Evolutionary conservation across 306 rosid genomes (phyloP), one percentile per base, ranked within the genome.

Genomic region (Hippophae tibetana): DNA sequence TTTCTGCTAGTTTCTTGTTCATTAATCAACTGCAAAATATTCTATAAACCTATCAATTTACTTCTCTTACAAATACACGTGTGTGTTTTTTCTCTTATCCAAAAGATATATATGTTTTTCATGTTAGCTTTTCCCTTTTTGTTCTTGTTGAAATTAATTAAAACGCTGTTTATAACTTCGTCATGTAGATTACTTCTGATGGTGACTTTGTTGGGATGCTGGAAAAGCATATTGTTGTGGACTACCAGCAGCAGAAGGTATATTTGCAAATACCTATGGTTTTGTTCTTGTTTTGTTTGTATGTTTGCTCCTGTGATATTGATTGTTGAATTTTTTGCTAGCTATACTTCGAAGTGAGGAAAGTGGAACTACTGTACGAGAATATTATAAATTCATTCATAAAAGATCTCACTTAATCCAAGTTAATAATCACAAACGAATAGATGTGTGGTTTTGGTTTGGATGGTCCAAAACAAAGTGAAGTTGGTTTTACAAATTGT

Each of bases 171-270:
- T 51, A 10, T 72, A 63, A 63, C 43, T 47, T 42, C 53, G 62
- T 42, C 58, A 66, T 69, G 62, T 81, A 92, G 99, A 81, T 88
- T 72, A 85, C 77, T 74, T 80, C 77, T 3, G 86, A 76, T 68
- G 75, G 75, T 54, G 87, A 79, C 64, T 61, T 85, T 64, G 72
- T 75, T 68, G 43, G 13, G 57, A 69, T 86, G 85, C 72, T 92
- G 81, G 87, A 87, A 84, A 78, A 83, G 51, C 89, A 83, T 61
- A 72, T 77, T 52, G 62, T 81, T 60, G 58, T 75, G 60, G 90
- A 88, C 68, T 89, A 92, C 70, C 96, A 88, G 69, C 79, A 82
- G 84, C 82, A 78, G 69, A 85, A 88, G 99, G 99, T 92, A 69
- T 55, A 38, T 27, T 60, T 13, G 43, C 65, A 44, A 14, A 57